These are phyloP conservation scores for Mycena epipterygia DNA, from an alignment of 768 basidiomycete genomes.

Conservation along the genomic window DNA sequence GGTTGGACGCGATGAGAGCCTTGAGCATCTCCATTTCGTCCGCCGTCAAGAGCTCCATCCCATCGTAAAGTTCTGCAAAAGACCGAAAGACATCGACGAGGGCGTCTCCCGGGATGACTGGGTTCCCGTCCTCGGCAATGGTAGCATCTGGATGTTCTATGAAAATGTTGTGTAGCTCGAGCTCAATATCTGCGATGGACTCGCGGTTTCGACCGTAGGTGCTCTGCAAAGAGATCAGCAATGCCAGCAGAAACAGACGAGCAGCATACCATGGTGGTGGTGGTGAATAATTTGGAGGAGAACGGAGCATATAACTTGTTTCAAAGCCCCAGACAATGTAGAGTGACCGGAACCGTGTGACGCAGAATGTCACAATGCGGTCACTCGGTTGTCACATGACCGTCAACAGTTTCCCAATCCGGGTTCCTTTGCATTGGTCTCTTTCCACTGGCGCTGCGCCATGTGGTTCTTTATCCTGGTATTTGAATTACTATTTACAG, in stretches of 20 bases:
- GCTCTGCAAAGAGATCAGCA: constrained; percentile 22
- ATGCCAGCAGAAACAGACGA: not conserved
- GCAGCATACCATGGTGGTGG: constrained; percentile 29
- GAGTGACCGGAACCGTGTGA: too few relatives aligned
- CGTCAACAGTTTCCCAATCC: too few relatives aligned
- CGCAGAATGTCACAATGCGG: too few relatives aligned
- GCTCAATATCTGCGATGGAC: constrained; percentile 79
- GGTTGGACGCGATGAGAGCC: constrained; percentile 67
- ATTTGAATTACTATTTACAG: too few relatives aligned
- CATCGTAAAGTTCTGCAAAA: constrained; percentile 71
- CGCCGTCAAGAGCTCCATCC: constrained; percentile 72
- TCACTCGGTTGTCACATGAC: too few relatives aligned
- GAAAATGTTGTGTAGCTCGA: constrained; percentile 77
- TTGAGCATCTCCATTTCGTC: constrained; percentile 76
- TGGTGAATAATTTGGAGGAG: constrained; percentile 7
- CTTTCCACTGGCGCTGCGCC: too few relatives aligned
- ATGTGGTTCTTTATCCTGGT: too few relatives aligned
- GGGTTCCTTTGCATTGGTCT: too few relatives aligned
- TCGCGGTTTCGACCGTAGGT: constrained; percentile 75
- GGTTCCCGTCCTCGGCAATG: constrained; percentile 69
- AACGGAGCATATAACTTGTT: constrained; percentile 14
- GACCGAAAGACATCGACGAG: constrained; percentile 78
- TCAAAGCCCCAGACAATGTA: constrained; percentile 16
- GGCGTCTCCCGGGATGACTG: constrained; percentile 77
- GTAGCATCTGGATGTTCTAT: constrained; percentile 72